phyloP scores from a whole-genome alignment of 163 green algal genomes.

The Botryococcus braunii region DNA sequence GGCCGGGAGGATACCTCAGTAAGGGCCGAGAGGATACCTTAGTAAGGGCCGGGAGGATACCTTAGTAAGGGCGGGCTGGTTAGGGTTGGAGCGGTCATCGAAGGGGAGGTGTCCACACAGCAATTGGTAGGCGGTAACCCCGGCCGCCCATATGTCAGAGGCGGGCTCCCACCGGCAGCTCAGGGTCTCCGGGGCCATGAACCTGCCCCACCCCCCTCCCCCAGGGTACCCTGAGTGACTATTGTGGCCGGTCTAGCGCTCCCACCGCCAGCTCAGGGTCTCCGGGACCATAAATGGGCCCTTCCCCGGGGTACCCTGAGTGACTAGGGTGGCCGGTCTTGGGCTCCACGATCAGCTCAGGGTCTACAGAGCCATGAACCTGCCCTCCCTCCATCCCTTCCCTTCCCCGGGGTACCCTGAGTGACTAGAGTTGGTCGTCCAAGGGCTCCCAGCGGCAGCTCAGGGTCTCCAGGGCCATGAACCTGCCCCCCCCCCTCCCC shows the following conservation, averaged over 20 bases:
- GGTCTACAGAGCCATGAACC: constrained; percentile 73
- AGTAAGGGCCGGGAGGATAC: constrained; percentile 49
- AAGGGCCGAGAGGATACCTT: constrained; percentile 35
- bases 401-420: no score
- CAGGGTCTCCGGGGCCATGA: constrained; percentile 74
- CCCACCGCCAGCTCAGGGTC: no score
- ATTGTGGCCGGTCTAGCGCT: no score
- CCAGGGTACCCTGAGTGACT: no score
- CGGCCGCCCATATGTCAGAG: constrained; percentile 76
- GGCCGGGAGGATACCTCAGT: no score
- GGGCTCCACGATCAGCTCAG: constrained; percentile 61
- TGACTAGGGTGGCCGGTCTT: no score
- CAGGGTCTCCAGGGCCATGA: constrained; percentile 74
- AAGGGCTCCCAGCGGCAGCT: constrained; percentile 55
- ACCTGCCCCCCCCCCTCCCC: no score
- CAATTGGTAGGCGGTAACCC: constrained; percentile 86
- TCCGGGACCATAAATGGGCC: no score
- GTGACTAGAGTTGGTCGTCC: no score
- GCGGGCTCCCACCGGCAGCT: constrained; percentile 55
- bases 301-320: no score
- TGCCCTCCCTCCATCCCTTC: no score
- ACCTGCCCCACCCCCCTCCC: no score
- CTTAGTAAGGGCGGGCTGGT: constrained; percentile 56
- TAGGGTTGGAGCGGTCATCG: constrained; percentile 63
- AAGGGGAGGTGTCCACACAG: constrained; percentile 76